phyloP scores from a whole-genome alignment of 2,329 filamentous ascomycete genomes.

The Alternaria sp. region DNA sequence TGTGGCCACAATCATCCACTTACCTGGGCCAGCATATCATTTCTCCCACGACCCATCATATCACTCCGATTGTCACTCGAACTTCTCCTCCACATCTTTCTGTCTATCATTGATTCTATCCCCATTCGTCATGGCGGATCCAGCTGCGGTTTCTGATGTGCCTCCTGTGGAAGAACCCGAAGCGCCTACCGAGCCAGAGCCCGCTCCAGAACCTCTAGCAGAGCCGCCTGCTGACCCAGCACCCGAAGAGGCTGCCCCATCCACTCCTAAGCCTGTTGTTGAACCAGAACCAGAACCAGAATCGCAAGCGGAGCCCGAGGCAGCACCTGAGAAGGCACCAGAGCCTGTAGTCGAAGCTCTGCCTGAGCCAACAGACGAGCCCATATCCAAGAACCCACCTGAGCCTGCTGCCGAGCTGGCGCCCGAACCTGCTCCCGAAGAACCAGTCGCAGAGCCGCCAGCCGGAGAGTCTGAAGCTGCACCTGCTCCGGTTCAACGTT shows the following conservation, averaged over 20 bases:
- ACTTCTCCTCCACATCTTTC: not conserved
- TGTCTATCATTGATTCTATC: not conserved
- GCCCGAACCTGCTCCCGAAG: slow-evolving; percentile 9
- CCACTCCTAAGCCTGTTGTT: not conserved
- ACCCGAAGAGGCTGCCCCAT: not conserved
- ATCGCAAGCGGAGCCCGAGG: not conserved
- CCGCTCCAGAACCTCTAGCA: not conserved
- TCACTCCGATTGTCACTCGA: not conserved
- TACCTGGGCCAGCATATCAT: slow-evolving; percentile 3
- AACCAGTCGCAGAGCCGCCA: slow-evolving; percentile 11
- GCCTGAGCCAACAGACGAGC: not conserved
- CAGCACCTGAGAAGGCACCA: not conserved
- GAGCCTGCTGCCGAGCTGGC: slow-evolving; percentile 10
- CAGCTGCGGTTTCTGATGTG: not conserved
- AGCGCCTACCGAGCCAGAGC: not conserved
- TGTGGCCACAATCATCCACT: slow-evolving; percentile 4
- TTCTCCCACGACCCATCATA: not conserved
- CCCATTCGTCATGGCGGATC: slow-evolving; percentile 1
- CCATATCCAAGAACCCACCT: not conserved
- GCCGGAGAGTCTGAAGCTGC: not conserved
- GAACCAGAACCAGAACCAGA: not conserved
- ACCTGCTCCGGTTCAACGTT: not conserved
- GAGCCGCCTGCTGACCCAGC: slow-evolving; percentile 2
- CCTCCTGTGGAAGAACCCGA: not conserved
- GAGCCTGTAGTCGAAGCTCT: slow-evolving; percentile 1